These are phyloP conservation scores for Chimonanthus praecox DNA, from an alignment of 164 flowering plant species.

Conservation along the genomic window DNA sequence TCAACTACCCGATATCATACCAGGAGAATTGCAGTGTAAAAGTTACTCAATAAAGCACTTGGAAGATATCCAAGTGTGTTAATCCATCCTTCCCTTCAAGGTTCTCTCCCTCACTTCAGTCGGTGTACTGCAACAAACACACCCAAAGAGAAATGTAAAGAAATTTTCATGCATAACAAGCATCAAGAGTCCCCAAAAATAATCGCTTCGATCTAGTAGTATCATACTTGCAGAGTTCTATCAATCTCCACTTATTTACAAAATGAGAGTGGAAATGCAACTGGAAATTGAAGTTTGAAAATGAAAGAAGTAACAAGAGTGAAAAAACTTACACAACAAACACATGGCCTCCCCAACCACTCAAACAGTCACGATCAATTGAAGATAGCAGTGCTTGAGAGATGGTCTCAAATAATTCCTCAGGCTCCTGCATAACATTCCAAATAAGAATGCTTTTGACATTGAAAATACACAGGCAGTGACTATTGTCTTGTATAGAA, in stretches of 20 bases:
- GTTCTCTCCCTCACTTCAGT: constrained; percentile 70
- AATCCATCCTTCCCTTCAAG: constrained; percentile 96
- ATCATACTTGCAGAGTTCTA: not conserved
- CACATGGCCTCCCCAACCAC: constrained; percentile 99
- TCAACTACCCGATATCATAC: not conserved
- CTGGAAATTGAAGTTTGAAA: not conserved
- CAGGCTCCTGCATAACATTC: constrained; percentile 57
- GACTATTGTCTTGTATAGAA: not conserved
- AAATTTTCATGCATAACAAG: not conserved
- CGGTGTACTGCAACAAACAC: constrained; percentile 63
- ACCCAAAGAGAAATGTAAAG: not conserved
- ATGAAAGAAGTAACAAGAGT: not conserved
- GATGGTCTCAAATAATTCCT: constrained; percentile 81
- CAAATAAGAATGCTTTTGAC: not conserved
- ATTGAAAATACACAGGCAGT: not conserved
- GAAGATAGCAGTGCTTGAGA: constrained; percentile 89
- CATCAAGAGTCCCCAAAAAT: no score
- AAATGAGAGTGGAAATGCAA: not conserved
- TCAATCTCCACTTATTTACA: not conserved
- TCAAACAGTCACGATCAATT: constrained; percentile 87
- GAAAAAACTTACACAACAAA: constrained; percentile 70
- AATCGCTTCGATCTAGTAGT: not conserved
- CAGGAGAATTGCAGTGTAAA: not conserved
- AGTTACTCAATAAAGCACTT: not conserved
- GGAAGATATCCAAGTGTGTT: constrained; percentile 6